phyloP scores from a whole-genome alignment of 805 yeast species.

The Monosporozyma yasuniensis region DNA sequence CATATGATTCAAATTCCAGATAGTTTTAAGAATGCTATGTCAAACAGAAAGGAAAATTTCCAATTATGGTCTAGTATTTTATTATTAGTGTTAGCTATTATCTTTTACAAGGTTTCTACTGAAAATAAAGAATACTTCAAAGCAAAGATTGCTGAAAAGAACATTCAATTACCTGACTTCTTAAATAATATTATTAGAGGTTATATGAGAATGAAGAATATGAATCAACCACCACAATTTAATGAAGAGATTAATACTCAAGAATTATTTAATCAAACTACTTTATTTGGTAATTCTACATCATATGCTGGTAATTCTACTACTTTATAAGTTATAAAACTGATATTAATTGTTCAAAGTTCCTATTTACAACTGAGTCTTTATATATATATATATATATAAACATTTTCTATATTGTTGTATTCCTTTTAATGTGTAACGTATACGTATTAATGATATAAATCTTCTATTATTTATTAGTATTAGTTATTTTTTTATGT shows the following conservation, averaged over 20 bases:
- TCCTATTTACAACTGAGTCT: too few species aligned
- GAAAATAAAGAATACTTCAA: constrained; percentile 15
- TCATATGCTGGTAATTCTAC: neutral
- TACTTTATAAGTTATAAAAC: too few species aligned
- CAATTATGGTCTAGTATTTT: neutral
- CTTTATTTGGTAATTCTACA: constrained; percentile 6
- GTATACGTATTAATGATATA: neutral
- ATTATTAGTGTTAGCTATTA: neutral
- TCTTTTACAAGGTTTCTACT: neutral
- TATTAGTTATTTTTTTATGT: neutral
- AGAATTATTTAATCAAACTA: constrained; percentile 7
- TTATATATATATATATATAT: neutral
- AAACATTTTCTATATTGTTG: neutral
- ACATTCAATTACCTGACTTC: neutral
- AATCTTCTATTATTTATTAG: neutral
- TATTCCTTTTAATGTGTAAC: neutral
- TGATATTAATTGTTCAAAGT: too few species aligned
- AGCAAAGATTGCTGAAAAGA: constrained; percentile 8
- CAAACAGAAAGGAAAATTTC: neutral
- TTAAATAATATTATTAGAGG: constrained; percentile 3
- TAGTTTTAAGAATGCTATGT: neutral
- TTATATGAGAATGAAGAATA: neutral
- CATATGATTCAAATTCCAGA: constrained; percentile 43
- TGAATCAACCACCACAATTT: neutral
- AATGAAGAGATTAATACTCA: neutral